Percentiles rank a stretch among this genome's conserved stretches.
These are phyloP conservation scores for Wickerhamiella nectarea DNA, from an alignment of 805 yeast species.

Conservation along the genomic window DNA sequence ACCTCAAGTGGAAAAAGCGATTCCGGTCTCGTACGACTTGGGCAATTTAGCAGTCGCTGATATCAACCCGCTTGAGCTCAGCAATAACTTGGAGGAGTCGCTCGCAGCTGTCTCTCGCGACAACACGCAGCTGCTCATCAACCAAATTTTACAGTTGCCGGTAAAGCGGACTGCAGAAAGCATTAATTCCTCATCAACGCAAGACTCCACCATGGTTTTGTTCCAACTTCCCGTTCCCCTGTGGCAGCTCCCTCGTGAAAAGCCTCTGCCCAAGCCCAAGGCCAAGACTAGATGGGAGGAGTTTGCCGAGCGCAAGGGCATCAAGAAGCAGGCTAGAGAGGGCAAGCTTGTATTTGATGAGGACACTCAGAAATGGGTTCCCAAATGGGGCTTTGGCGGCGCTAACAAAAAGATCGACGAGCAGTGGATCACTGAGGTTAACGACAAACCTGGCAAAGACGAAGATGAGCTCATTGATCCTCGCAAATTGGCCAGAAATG, in stretches of 20 bases:
- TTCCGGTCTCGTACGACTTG: constrained; percentile 77
- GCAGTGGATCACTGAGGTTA: constrained; percentile 95
- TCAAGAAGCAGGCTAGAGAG: constrained; percentile 73
- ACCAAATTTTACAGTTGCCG: constrained; percentile 83
- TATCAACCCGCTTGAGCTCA: constrained; percentile 67
- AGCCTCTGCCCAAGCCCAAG: constrained; percentile 84
- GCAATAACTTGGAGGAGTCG: constrained; percentile 37
- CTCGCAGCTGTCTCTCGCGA: constrained; percentile 66
- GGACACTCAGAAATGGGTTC: constrained; percentile 85
- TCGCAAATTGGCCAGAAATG: constrained; percentile 64
- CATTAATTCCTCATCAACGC: constrained; percentile 42
- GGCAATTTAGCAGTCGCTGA: constrained; percentile 89
- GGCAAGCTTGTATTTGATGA: constrained; percentile 88
- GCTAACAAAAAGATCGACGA: constrained; percentile 71
- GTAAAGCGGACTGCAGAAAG: constrained; percentile 74
- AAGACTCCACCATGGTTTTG: constrained; percentile 61
- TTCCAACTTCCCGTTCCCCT: constrained; percentile 74
- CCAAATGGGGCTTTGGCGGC: constrained; percentile 97
- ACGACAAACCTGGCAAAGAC: constrained; percentile 34
- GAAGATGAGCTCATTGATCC: constrained; percentile 65
- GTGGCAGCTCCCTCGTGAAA: constrained; percentile 82
- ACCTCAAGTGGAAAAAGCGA: constrained; percentile 60
- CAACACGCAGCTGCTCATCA: constrained; percentile 79
- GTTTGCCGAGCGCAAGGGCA: constrained; percentile 93
- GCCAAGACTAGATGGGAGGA: constrained; percentile 92